These are phyloP conservation scores for Sechiopsis laciniata DNA, from an alignment of 306 rosid species.

Conservation along the genomic window DNA sequence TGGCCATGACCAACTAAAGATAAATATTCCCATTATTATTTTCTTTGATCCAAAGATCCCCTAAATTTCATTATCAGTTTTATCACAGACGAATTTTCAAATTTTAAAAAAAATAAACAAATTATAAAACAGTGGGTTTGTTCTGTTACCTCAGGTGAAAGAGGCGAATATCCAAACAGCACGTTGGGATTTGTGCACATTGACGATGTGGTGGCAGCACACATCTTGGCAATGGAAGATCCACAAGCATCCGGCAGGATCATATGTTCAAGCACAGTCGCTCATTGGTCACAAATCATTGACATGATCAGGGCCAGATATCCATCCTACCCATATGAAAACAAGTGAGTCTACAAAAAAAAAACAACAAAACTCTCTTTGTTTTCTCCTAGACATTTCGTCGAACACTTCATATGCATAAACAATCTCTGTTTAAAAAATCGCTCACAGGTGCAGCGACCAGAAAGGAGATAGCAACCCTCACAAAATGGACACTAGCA, in stretches of 20 bases:
- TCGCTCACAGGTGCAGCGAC: slow-evolving; percentile 42
- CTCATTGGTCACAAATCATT: too few species aligned
- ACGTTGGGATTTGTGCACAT: slow-evolving; percentile 77
- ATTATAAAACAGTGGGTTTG: background rate
- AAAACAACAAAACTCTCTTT: background rate
- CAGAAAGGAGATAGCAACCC: slow-evolving; percentile 52
- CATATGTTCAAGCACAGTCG: too few species aligned
- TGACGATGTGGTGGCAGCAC: slow-evolving; percentile 67
- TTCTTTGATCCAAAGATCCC: too few species aligned
- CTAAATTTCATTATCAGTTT: slow-evolving; percentile 5
- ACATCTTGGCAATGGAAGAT: slow-evolving; percentile 66
- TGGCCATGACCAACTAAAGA: too few species aligned
- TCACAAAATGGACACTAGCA: slow-evolving; percentile 64
- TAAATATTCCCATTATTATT: too few species aligned
- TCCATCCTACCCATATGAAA: slow-evolving; percentile 62
- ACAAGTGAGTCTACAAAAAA: slow-evolving; percentile 33
- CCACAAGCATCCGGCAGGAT: slow-evolving; percentile 46
- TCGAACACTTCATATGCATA: background rate
- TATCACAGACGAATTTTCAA: too few species aligned
- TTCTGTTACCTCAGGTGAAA: slow-evolving; percentile 32
- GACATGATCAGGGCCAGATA: slow-evolving; percentile 34
- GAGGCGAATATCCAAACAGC: slow-evolving; percentile 61
- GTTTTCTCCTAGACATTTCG: background rate
- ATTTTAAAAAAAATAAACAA: background rate
- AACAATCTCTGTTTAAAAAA: background rate